Percentiles rank a stretch among this genome's conserved stretches.
These are phyloP conservation scores for Dactylellina haptotyla DNA, from an alignment of 2,329 filamentous ascomycete species.

Conservation along the genomic window DNA sequence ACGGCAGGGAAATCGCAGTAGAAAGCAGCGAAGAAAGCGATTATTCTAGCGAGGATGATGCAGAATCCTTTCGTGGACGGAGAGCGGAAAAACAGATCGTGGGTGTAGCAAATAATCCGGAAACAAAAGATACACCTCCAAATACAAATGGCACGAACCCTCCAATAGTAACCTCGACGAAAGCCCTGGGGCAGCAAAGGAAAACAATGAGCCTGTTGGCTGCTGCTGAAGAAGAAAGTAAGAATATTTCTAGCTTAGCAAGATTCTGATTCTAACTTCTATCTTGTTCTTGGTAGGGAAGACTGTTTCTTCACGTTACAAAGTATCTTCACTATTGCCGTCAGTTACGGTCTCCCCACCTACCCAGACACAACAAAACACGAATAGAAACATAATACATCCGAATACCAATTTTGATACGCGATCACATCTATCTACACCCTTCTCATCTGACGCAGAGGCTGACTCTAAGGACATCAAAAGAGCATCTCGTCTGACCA, in stretches of 20 bases:
- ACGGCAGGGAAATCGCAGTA: conserved; percentile 65
- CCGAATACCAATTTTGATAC: conserved; percentile 84
- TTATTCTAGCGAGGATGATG: conserved; percentile 61
- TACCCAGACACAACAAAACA: conserved; percentile 60
- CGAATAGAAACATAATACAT: conserved; percentile 72
- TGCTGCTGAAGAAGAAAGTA: conserved; percentile 81
- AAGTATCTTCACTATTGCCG: conserved; percentile 56
- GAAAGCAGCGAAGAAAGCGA: conserved; percentile 74
- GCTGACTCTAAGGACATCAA: conserved; percentile 85
- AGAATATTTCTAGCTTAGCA: conserved; percentile 59
- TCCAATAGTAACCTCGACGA: background rate
- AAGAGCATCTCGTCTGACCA: conserved; percentile 82
- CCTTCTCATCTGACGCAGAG: conserved; percentile 85
- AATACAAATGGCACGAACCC: background rate
- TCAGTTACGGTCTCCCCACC: conserved; percentile 55
- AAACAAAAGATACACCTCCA: background rate
- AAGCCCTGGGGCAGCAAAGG: conserved; percentile 61
- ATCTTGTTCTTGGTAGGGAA: conserved; percentile 51
- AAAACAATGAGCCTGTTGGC: conserved; percentile 73
- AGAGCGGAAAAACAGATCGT: conserved; percentile 31
- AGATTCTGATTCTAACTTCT: conserved; percentile 17
- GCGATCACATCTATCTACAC: conserved; percentile 69
- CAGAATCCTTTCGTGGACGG: conserved; percentile 48
- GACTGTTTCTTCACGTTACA: conserved; percentile 57
- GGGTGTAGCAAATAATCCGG: background rate